A percentile compares a stretch with the other conserved stretches of the same genome.
These are phyloP conservation scores for Trichoderma sp. DNA, from an alignment of 2,329 filamentous ascomycete genomes.

Conservation along the genomic window DNA sequence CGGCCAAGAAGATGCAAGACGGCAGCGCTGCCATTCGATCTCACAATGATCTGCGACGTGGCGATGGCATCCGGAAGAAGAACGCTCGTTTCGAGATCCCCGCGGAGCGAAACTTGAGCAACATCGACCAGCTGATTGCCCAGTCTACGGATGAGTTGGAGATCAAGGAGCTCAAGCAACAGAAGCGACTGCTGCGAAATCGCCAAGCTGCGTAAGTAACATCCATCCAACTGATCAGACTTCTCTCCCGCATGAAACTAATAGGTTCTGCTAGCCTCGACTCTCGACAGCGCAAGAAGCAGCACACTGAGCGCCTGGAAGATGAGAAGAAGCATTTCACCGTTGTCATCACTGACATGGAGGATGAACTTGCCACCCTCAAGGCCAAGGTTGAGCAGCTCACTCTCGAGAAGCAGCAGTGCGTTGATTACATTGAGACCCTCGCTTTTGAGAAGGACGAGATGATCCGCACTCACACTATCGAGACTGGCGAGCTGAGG, in stretches of 20 bases:
- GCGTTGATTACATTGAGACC: conserved; percentile 72
- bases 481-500: conserved; percentile 86
- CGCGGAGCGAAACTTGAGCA: conserved; percentile 85
- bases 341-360: conserved; percentile 72
- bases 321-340: conserved; percentile 94
- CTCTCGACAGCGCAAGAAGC: conserved; percentile 96
- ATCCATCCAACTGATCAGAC: background rate
- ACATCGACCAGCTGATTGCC: conserved; percentile 90
- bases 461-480: conserved; percentile 81
- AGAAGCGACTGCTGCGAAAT: conserved; percentile 92
- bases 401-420: conserved; percentile 71
- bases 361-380: conserved; percentile 72
- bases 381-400: conserved; percentile 71
- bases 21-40: conserved; percentile 70
- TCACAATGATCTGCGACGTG: conserved; percentile 74
- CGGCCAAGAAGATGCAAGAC: conserved; percentile 63
- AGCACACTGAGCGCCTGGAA: conserved; percentile 94
- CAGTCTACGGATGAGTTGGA: conserved; percentile 87
- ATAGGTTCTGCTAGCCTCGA: conserved; percentile 66
- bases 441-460: conserved; percentile 88
- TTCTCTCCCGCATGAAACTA: conserved; percentile 19
- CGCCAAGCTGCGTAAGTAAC: conserved; percentile 86
- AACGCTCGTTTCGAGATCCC: conserved; percentile 98
- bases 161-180: conserved; percentile 97
- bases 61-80: conserved; percentile 96